Evolutionary conservation across 2,329 filamentous ascomycete species (phyloP), one percentile per base, ranked within the genome.

Genomic region (Fonsecaea monophora): DNA sequence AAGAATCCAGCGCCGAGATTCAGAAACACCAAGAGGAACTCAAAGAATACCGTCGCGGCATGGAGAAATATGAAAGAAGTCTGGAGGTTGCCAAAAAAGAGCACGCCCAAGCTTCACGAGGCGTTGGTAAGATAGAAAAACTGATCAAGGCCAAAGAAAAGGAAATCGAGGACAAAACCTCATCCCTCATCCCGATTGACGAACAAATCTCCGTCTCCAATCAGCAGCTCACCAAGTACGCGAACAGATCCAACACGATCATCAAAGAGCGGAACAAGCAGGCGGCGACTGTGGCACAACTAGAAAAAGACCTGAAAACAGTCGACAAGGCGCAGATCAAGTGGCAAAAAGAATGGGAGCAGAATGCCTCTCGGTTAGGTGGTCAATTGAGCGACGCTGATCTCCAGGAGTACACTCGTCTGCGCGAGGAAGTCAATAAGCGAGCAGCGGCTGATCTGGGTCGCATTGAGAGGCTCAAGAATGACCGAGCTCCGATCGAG

Each of bases 1-100:
- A 97, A 73, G 91, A 94, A 73, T 97, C 95, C 30, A 94, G 90
- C 72, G 89, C 88, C 53, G 90, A 95, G 74, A 99, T 99, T 65
- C 90, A 94, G 74, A 92, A 92, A 73, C 93, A 97, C 74, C 94
- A 98, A 74, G 92, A 97, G 75, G 94, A 98, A 73, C 84, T 99
- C 21, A 96, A 96, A 77, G 94, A 98, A 78, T 91, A 93, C 76
- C 89, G 91, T 60, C 91, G 95, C 56, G 93, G 92, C 40, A 90
- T 97, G 21, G 91, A 96, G 74, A 89, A 91, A 63, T 96, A 92
- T 72, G 91, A 97, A 74, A 86, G 86, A 70, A 88, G 86, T 66
- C 86, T 98, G 4, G 92, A 97, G 61, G 86, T 89, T 34, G 93
- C 94, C 15, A 90, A 92, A 72, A 90, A 89, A 73, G 91, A 94